phyloP scores from a whole-genome alignment of 176 grass and related monocot genomes.

The Oryza meyeriana region DNA sequence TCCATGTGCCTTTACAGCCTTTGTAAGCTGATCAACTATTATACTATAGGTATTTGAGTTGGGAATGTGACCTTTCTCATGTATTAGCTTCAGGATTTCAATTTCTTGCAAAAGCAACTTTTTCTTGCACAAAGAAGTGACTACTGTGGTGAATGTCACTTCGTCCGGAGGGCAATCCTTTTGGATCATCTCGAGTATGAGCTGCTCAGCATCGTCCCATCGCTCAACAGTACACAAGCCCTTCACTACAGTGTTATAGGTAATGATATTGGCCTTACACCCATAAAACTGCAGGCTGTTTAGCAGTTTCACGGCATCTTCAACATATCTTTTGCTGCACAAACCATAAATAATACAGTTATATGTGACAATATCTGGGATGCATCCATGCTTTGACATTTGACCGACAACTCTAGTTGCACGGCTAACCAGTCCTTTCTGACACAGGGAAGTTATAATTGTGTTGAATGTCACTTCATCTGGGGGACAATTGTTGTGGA shows the following conservation, averaged over 20 bases:
- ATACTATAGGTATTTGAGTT: neutral
- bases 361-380: constrained; percentile 46
- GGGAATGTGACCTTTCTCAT: neutral
- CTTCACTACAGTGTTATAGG: constrained; percentile 48
- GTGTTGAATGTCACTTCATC: constrained; percentile 55
- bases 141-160: constrained; percentile 28
- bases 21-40: neutral
- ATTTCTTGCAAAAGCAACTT: constrained; percentile 1
- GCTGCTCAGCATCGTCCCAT: constrained; percentile 24
- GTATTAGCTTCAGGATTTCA: neutral
- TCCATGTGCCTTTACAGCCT: neutral
- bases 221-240: constrained; percentile 12
- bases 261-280: constrained; percentile 51
- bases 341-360: constrained; percentile 49
- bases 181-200: constrained; percentile 20
- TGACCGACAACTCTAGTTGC: constrained; percentile 48
- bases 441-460: constrained; percentile 50
- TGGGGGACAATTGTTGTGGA: constrained; percentile 39
- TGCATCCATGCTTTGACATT: constrained; percentile 53
- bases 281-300: constrained; percentile 27
- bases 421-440: constrained; percentile 39
- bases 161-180: constrained; percentile 14
- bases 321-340: constrained; percentile 39
- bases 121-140: constrained; percentile 36
- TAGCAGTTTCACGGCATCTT: constrained; percentile 42